Base-by-base conservation (phyloP, 768 basidiomycete species). In the Tylopilus rubrobrunneus region DNA sequence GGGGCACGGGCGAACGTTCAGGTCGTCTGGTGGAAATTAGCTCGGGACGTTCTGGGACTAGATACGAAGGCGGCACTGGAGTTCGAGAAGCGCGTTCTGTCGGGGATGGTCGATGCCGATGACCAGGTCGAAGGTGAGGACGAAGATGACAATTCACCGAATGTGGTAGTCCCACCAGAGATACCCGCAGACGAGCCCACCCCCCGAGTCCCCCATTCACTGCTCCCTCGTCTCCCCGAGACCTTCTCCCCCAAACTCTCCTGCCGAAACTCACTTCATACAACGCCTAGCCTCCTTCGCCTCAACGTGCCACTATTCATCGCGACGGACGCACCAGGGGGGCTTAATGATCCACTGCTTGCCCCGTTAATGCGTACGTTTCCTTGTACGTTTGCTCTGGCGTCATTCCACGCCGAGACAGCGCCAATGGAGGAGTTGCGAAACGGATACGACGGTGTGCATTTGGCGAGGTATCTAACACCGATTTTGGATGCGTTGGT, bases 401-500 rank as follows among this genome's bases (percentile, higher is more conserved):
- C 67, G 17, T 82, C 86, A 62, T 85, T 87, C 51, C 23, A 60
- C 17, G 27, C 36, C 48, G 48, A 63, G 64, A 49, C 69, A 29
- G 62, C 57, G 23, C 56, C 61, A 11, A 64, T 82, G 49, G 67
- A 70, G 33, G 51, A 53, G 15, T 45, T 81, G 48, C 62, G 60
- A 25, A 84, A 79, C 56, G 70, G 59, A 7, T 67, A 78, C 39
- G 86, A 87, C 58, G 78, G 78, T 3, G 65, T 80, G 27, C 61
- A 49, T 31, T 64, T 89, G 58, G 73, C 62, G 19, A 60, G 56
- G 15, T 79, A 82, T 58, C 53, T 88, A 11, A 61, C 79, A 21
- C 86, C 88, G 2, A 79, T 89, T 53, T 59, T 92, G 31, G 89
- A 91, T 63, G 87, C 84, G 7, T 74, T 89, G 71, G 78, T 93